Conservation (phyloP, 2,329 filamentous ascomycete genomes). For the Paraconiothyrium sp. region DNA sequence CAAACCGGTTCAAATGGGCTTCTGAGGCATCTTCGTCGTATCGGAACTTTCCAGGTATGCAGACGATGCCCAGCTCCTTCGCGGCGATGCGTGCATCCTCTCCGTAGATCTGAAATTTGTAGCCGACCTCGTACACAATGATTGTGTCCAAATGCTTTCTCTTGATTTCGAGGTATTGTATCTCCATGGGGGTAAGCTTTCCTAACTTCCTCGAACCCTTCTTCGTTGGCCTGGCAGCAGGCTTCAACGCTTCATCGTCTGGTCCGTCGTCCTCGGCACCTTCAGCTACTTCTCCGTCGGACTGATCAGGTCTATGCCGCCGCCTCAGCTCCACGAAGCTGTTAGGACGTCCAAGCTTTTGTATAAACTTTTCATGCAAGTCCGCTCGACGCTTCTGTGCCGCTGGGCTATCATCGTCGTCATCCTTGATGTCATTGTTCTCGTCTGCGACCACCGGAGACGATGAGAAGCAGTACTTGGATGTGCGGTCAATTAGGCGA, state of each 20-base stretch:
- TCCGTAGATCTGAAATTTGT: conserved; percentile 97
- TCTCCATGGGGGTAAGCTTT: conserved; percentile 94
- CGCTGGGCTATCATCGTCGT: conserved; percentile 60
- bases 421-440: conserved; percentile 49
- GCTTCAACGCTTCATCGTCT: conserved; percentile 63
- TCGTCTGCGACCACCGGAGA: conserved; percentile 52
- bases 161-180: conserved; percentile 94
- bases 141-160: conserved; percentile 87
- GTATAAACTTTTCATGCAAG: conserved; percentile 85
- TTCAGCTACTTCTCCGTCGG: conserved; percentile 51
- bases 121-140: conserved; percentile 93
- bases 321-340: conserved; percentile 75
- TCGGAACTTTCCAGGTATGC: conserved; percentile 92
- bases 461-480: conserved; percentile 67
- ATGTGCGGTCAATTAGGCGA: conserved; percentile 56
- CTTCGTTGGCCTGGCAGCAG: conserved; percentile 53
- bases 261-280: conserved; percentile 65
- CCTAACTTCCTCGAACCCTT: conserved; percentile 73
- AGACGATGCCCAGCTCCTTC: conserved; percentile 92
- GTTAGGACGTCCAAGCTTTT: conserved; percentile 87
- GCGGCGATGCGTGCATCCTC: conserved; percentile 91
- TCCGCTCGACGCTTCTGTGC: conserved; percentile 70
- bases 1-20: conserved; percentile 89
- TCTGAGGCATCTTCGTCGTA: conserved; percentile 89
- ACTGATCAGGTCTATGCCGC: conserved; percentile 62